Evolutionary conservation across 257 asterid genomes (phyloP), one percentile per base, ranked within the genome.

Genomic region (Lantana camara): DNA sequence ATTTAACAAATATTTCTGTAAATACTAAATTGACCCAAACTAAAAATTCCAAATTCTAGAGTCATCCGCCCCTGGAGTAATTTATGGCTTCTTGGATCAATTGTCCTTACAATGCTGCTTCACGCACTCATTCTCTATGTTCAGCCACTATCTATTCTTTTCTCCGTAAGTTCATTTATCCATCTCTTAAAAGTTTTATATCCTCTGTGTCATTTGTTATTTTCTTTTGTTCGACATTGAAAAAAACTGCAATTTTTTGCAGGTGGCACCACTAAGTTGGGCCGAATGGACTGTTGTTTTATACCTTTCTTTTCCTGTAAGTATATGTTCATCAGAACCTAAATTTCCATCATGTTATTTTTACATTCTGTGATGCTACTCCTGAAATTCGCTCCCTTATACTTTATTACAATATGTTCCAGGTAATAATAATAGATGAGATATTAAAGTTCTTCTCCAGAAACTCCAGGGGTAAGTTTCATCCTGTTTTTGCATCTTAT

Each of bases 61-160:
- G 91, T 85, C 71, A 83, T 94, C 66, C 97, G 89, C 29, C 97
- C 97, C 6, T 94, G 99, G 99, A 94, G 99, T 79, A 94, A 94
- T 77, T 65, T 84, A 71, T 94, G 99, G 96, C 97, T 94, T 61
- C 96, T 90, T 73, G 96, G 82, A 61, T 94, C 99, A 5, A 94
- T 94, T 71, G 68, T 82, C 68, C 79, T 94, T 52, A 94, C 97
- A 50, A 90, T 94, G 96, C 73, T 94, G 57, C 96, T 94, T 80
- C 97, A 94, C 71, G 66, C 66, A 62, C 83, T 86, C 65, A 94
- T 90, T 78, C 86, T 90, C 34, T 88, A 90, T 61, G 90, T 94
- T 68, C 80, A 80, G 63, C 99, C 99, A n/a, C 75, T 88, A 57
- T 85, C 99, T n/a, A 69, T 73, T 66, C 92, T 90, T 64, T 94